Evolutionary conservation across 106 monocot genomes (phyloP).

Genomic region (Alisma plantagoaquatica): DNA sequence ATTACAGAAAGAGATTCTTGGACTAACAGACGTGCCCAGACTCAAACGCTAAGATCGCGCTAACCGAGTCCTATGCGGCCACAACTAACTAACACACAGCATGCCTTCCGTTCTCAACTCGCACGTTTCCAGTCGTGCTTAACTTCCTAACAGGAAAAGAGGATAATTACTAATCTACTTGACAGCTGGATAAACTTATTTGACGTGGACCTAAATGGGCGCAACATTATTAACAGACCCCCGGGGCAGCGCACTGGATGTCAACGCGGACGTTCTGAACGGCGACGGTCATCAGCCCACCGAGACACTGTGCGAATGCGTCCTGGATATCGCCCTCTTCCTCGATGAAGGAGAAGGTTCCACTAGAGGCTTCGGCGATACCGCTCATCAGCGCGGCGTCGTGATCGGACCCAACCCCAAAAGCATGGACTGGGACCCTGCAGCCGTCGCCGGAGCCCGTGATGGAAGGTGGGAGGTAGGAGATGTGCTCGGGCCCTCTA

Average conservation of each 20-base stretch:
- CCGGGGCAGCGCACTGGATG: conserved; percentile 32
- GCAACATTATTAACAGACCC: conserved; percentile 11
- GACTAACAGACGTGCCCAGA: too few relatives aligned
- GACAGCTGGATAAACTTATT: too few relatives aligned
- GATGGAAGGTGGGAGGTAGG: conserved; percentile 39
- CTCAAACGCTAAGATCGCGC: too few relatives aligned
- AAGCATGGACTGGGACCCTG: conserved; percentile 32
- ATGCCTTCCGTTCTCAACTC: too few relatives aligned
- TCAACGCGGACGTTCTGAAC: conserved; percentile 38
- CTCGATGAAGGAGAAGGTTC: conserved; percentile 44
- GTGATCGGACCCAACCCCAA: conserved; percentile 71
- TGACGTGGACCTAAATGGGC: too few relatives aligned
- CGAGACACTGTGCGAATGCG: not conserved
- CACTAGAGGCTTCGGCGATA: conserved; percentile 57
- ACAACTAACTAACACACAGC: too few relatives aligned
- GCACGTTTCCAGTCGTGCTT: too few relatives aligned
- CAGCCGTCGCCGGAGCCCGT: conserved; percentile 18
- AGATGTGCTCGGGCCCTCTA: conserved; percentile 17
- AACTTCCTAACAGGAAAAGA: too few relatives aligned
- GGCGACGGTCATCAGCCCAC: not conserved
- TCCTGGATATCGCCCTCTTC: not conserved
- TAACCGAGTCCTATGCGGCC: too few relatives aligned
- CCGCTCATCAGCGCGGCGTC: conserved; percentile 48
- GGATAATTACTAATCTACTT: too few relatives aligned
- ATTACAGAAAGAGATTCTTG: too few relatives aligned